Percentiles rank a stretch among this genome's conserved stretches.
Conservation (phyloP, 2,329 filamentous ascomycete genomes). For the Fusarium xylarioides region DNA sequence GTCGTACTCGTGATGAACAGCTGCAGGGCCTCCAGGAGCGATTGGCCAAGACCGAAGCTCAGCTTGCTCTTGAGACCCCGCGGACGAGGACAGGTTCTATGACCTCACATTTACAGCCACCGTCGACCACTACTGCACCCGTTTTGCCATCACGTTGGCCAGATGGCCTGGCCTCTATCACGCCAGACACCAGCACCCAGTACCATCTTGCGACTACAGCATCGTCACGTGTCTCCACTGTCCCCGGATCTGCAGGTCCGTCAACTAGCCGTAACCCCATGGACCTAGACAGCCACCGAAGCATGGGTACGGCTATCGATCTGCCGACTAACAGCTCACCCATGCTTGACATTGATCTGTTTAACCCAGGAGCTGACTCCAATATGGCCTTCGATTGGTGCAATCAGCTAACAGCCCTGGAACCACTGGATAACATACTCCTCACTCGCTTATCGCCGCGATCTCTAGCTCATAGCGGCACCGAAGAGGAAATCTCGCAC, state of each 20-base stretch:
- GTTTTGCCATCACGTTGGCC: background rate
- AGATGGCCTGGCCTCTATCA: background rate
- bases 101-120: background rate
- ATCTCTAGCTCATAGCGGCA: background rate
- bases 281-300: background rate
- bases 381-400: background rate
- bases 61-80: background rate
- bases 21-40: background rate
- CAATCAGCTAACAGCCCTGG: background rate
- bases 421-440: background rate
- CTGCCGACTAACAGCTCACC: background rate
- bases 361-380: background rate
- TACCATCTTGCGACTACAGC: background rate
- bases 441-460: background rate
- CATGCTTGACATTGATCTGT: background rate
- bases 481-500: background rate
- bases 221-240: background rate
- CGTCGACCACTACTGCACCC: background rate
- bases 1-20: background rate
- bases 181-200: background rate
- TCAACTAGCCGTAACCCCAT: background rate
- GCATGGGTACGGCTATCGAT: background rate
- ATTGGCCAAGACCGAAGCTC: background rate
- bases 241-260: background rate
- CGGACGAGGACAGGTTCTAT: background rate